Evolutionary conservation across 2,329 filamentous ascomycete species (phyloP), one percentile per base, ranked within the genome.

Genomic region (Alternaria brassicicola): DNA sequence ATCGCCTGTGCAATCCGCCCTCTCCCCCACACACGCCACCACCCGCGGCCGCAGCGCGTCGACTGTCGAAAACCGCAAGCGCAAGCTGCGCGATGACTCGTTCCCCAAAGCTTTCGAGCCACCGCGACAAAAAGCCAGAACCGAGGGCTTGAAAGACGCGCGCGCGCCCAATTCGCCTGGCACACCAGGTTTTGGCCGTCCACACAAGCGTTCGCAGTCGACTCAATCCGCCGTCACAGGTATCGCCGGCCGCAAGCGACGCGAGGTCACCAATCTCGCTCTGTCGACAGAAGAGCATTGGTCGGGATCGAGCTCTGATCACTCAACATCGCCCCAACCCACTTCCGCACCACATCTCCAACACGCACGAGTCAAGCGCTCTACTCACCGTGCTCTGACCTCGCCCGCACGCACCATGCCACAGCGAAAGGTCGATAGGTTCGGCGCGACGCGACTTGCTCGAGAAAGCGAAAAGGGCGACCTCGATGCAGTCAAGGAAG

Each of bases 381-480:
- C 66, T 88, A 91, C 48, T 84, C 90, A 57, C 85, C 87, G 67
- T 88, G 79, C 80, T 8, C 72, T 81, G 55, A 82, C 80, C 10
- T 82, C 81, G 10, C 80, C 81, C 15, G 81, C 79, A 9, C 76
- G 80, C 43, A 76, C 90, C 67, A 87, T 91, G 76, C 86, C 87
- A 2, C 90, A 92, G 76, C 94, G 95, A 68, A 90, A 94, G 71
- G 87, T 94, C 21, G 95, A 98, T 78, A 91, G 92, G 53, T 96
- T 96, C 74, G 95, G 95, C 21, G 90, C 96, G 66, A 99, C 95
- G 4, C 86, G 90, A 52, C 83, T 99, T 23, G 93, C 94, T n/a
- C 88, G 93, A 64, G 93, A 94, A 26, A 96, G 93, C 76, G 91
- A 93, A 35, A 88, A 89, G 67, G 92, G 93, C 49, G 92, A 96